A percentile compares a stretch with the other conserved stretches of the same genome.
Evolutionary conservation across 1,284 basidiomycete genomes (phyloP).

Genomic region (Cyathus pygmaeus): DNA sequence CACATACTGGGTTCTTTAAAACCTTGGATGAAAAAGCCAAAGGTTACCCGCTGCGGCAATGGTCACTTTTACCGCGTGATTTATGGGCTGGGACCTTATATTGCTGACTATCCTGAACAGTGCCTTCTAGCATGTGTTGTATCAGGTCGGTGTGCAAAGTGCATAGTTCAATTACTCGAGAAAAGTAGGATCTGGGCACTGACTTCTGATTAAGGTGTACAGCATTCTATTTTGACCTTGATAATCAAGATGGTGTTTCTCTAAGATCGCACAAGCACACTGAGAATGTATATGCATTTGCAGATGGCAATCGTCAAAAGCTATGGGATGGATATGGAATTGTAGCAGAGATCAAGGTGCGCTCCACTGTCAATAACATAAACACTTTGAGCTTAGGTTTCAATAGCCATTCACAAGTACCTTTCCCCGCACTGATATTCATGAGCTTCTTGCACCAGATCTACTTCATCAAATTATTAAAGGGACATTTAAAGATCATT

Average conservation of each 20-base stretch:
- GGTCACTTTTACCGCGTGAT: slow-evolving; percentile 32
- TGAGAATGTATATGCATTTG: slow-evolving; percentile 1
- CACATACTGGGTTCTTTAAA: slow-evolving; percentile 28
- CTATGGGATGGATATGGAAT: slow-evolving; percentile 13
- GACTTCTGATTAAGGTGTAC: slow-evolving; percentile 12
- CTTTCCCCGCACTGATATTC: slow-evolving; percentile 46
- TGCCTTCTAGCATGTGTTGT: slow-evolving; percentile 33
- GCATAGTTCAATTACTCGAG: slow-evolving; percentile 3
- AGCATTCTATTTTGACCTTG: slow-evolving; percentile 6
- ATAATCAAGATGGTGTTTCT: slow-evolving; percentile 1
- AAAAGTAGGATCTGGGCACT: not conserved
- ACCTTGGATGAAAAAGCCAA: slow-evolving; percentile 36
- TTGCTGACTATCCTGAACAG: slow-evolving; percentile 47
- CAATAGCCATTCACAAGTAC: slow-evolving; percentile 44
- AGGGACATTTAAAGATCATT: slow-evolving; percentile 51
- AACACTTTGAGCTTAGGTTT: not conserved
- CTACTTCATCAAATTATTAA: slow-evolving; percentile 53
- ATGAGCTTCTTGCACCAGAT: slow-evolving; percentile 45
- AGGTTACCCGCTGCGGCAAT: slow-evolving; percentile 33
- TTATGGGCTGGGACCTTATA: slow-evolving; percentile 41
- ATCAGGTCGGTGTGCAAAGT: slow-evolving; percentile 41
- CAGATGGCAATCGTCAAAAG: not conserved
- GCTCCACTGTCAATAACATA: not conserved
- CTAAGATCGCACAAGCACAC: slow-evolving; percentile 10
- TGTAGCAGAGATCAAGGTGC: slow-evolving; percentile 7